Conservation (phyloP, 2,329 filamentous ascomycete genomes). For the Stagonosporopsis cucurbitacearum region DNA sequence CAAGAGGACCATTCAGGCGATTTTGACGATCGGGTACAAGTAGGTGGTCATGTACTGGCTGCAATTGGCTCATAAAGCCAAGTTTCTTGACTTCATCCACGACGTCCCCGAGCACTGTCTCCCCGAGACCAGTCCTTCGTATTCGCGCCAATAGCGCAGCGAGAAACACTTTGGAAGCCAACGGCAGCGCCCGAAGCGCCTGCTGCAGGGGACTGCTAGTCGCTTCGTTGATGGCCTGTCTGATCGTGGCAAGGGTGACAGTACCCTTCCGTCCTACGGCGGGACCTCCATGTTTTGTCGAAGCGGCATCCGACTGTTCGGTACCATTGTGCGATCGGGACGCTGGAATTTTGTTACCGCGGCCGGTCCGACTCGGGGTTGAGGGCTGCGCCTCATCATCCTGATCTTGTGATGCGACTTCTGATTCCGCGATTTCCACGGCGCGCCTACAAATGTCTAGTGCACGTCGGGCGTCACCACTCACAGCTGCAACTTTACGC, state of each 20-base stretch:
- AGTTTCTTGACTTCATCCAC: constrained; percentile 82
- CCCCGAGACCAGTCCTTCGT: constrained; percentile 81
- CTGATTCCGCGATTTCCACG: constrained; percentile 90
- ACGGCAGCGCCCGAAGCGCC: constrained; percentile 80
- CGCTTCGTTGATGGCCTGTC: constrained; percentile 92
- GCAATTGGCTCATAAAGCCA: constrained; percentile 65
- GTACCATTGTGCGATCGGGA: constrained; percentile 28
- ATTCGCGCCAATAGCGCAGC: constrained; percentile 80
- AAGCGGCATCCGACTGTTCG: constrained; percentile 29
- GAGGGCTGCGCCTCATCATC: constrained; percentile 53
- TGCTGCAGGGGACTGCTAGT: constrained; percentile 92
- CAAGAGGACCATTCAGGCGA: constrained; percentile 15
- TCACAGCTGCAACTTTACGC: constrained; percentile 94
- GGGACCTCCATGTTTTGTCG: constrained; percentile 34
- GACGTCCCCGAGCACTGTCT: constrained; percentile 88
- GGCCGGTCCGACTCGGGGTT: constrained; percentile 68
- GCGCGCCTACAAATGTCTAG: constrained; percentile 94
- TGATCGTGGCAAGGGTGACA: constrained; percentile 92
- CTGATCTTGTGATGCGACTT: constrained; percentile 52
- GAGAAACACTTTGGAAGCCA: constrained; percentile 84
- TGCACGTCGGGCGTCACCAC: constrained; percentile 88
- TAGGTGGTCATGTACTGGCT: constrained; percentile 67
- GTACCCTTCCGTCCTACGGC: constrained; percentile 52
- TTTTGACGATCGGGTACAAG: constrained; percentile 51
- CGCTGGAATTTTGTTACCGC: constrained; percentile 41